A percentile compares a stretch with the other conserved stretches of the same genome.
These are phyloP conservation scores for Parastagonospora avenae DNA, from an alignment of 2,329 filamentous ascomycete genomes.

Conservation along the genomic window DNA sequence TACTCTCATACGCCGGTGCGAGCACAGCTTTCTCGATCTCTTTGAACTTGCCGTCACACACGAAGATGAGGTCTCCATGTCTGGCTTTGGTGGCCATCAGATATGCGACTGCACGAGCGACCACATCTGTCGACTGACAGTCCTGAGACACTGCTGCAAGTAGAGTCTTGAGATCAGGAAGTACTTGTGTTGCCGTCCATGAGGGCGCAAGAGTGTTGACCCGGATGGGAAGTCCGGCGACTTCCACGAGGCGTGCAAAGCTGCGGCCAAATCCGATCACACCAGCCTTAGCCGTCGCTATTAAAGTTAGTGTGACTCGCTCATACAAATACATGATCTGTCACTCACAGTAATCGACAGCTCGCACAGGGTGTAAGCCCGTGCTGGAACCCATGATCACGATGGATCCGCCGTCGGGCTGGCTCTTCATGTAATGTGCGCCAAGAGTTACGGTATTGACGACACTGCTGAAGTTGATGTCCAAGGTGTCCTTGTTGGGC, in stretches of 20 bases:
- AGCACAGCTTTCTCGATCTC: constrained; percentile 58
- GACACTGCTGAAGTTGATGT: constrained; percentile 58
- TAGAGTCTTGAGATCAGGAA: constrained; percentile 52
- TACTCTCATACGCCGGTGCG: constrained; percentile 22
- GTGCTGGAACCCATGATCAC: constrained; percentile 60
- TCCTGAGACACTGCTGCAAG: constrained; percentile 41
- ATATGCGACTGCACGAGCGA: constrained; percentile 56
- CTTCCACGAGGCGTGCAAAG: constrained; percentile 47
- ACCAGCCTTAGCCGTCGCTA: constrained; percentile 60
- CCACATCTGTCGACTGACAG: constrained; percentile 53
- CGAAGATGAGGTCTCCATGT: constrained; percentile 60
- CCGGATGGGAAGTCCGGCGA: constrained; percentile 54
- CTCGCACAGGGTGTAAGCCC: constrained; percentile 57
- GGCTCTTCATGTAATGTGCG: constrained; percentile 57
- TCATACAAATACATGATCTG: background rate
- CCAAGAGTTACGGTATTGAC: constrained; percentile 58
- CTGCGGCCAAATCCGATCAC: constrained; percentile 60
- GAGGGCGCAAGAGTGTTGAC: constrained; percentile 62
- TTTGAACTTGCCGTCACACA: constrained; percentile 54
- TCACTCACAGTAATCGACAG: constrained; percentile 57
- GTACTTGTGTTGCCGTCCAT: constrained; percentile 60
- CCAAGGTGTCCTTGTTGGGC: constrained; percentile 51
- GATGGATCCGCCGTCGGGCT: constrained; percentile 57
- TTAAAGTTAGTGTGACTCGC: background rate
- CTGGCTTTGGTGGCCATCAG: constrained; percentile 57